phyloP scores from a whole-genome alignment of 192 early-diverging fungal genomes.

The Backusella circina region DNA sequence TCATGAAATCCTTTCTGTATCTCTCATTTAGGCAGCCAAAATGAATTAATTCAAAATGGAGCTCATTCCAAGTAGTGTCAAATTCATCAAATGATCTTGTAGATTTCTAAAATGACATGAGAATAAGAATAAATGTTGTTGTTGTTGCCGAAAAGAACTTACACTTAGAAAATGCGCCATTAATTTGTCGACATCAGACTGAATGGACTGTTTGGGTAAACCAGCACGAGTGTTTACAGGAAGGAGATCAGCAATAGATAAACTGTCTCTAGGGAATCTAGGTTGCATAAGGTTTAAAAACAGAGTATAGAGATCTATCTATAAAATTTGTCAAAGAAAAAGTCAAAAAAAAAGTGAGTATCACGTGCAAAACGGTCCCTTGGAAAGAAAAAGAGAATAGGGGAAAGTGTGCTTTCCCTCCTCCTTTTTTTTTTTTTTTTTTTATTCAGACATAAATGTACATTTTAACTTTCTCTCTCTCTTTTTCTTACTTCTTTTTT shows the following conservation, averaged over 20 bases:
- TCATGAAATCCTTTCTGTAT: neutral
- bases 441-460: neutral
- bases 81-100: neutral
- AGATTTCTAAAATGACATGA: neutral
- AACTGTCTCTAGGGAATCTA: neutral
- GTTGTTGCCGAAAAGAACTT: neutral
- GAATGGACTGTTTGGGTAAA: neutral
- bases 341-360: neutral
- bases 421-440: neutral
- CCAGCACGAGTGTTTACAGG: neutral
- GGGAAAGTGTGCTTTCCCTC: neutral
- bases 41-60: neutral
- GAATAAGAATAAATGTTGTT: neutral
- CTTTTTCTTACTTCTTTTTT: neutral
- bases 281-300: neutral
- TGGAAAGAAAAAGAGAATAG: neutral
- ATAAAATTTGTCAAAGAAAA: neutral
- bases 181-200: slow-evolving; percentile 6
- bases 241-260: neutral
- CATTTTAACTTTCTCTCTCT: neutral
- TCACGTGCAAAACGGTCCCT: neutral
- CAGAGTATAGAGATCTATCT: neutral
- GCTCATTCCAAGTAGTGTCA: slow-evolving; percentile 6
- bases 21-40: neutral
- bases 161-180: slow-evolving; percentile 1